Evolutionary conservation across 257 asterid species (phyloP).

Genomic region (Solanum sejunctum): DNA sequence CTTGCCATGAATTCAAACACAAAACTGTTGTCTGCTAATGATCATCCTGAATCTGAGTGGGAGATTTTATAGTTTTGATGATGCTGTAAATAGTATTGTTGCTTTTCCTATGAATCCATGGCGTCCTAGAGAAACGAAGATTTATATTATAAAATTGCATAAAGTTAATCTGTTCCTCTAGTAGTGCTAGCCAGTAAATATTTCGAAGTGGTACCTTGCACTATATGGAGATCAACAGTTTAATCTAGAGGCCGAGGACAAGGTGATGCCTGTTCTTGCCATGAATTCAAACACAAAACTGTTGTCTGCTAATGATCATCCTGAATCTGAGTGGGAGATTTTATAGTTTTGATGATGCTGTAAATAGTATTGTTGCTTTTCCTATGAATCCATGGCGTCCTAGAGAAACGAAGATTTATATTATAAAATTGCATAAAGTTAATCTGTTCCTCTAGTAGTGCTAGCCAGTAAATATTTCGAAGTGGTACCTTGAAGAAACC

Average conservation of each 20-base stretch:
- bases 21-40: background rate
- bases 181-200: background rate
- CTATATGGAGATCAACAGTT: background rate
- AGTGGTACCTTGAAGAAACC: background rate
- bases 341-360: slow-evolving; percentile 9
- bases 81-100: background rate
- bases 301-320: background rate
- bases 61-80: slow-evolving; percentile 23
- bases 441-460: background rate
- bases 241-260: background rate
- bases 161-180: background rate
- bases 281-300: background rate
- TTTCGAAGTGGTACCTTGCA: too few relatives aligned
- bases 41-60: slow-evolving; percentile 28
- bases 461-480: background rate
- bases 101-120: background rate
- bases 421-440: background rate
- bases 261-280: background rate
- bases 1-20: background rate
- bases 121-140: background rate
- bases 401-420: too few relatives aligned
- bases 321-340: slow-evolving; percentile 39
- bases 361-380: background rate
- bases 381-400: background rate
- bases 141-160: background rate